Percentiles rank a stretch among this genome's conserved stretches.
phyloP scores from a whole-genome alignment of 2,329 filamentous ascomycete species.

The Talaromyces sp. region DNA sequence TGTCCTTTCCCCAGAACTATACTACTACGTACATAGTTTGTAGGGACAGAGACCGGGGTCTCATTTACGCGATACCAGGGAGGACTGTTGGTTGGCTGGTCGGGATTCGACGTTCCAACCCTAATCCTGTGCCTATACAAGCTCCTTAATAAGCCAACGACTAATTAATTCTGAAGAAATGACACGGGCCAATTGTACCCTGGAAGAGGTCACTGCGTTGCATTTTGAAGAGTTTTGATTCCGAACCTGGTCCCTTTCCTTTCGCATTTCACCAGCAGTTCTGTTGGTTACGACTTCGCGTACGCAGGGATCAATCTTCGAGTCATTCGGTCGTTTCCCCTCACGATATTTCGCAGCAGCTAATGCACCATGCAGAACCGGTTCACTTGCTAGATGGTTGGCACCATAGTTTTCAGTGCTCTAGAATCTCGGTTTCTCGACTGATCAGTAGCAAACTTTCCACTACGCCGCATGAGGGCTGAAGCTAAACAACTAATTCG shows the following conservation, averaged over 20 bases:
- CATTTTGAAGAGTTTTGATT: neutral
- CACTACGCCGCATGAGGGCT: neutral
- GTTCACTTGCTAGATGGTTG: neutral
- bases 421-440: neutral
- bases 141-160: neutral
- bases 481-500: neutral
- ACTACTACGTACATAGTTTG: neutral
- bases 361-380: neutral
- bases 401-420: neutral
- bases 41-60: neutral
- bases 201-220: constrained; percentile 1
- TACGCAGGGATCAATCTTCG: neutral
- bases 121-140: neutral
- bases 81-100: neutral
- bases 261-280: neutral
- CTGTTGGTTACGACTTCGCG: neutral
- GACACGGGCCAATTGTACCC: neutral
- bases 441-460: neutral
- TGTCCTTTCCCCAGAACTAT: neutral
- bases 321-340: neutral
- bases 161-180: neutral
- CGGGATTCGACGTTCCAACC: constrained; percentile 1
- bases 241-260: neutral
- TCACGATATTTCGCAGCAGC: neutral
- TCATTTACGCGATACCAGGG: neutral